Conservation (phyloP, 108 stramenopile species). For the Discostella pseudostelligera region DNA sequence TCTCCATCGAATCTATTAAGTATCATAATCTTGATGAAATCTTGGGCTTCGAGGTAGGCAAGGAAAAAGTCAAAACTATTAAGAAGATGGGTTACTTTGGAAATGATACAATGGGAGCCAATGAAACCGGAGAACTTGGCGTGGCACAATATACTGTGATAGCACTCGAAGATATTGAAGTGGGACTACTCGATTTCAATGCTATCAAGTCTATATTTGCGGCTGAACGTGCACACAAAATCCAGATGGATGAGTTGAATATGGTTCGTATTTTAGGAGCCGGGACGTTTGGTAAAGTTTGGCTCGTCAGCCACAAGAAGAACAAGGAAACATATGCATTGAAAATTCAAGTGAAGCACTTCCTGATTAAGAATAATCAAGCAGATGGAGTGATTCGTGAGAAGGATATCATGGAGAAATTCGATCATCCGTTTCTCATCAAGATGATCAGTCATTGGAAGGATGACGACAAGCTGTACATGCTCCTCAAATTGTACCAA, state of each 20-base stretch:
- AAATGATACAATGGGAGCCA: slow-evolving; percentile 54
- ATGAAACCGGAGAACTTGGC: slow-evolving; percentile 54
- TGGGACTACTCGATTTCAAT: slow-evolving; percentile 58
- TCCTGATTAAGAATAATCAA: slow-evolving; percentile 86
- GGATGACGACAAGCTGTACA: slow-evolving; percentile 78
- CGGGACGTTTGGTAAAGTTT: slow-evolving; percentile 94
- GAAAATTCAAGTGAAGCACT: slow-evolving; percentile 83
- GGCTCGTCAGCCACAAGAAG: slow-evolving; percentile 71
- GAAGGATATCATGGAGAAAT: slow-evolving; percentile 77
- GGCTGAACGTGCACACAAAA: slow-evolving; percentile 11
- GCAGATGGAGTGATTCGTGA: slow-evolving; percentile 74
- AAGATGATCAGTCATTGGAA: slow-evolving; percentile 82
- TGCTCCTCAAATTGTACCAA: slow-evolving; percentile 87
- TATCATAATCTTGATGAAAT: slow-evolving; percentile 23
- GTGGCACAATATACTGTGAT: slow-evolving; percentile 56
- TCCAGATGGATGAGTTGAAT: slow-evolving; percentile 45
- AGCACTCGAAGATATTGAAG: slow-evolving; percentile 59
- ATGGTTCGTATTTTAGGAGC: slow-evolving; percentile 78
- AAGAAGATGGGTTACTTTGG: slow-evolving; percentile 66
- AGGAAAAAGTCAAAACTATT: slow-evolving; percentile 47
- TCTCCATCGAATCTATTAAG: slow-evolving; percentile 42
- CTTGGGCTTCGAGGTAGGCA: slow-evolving; percentile 35
- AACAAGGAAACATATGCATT: slow-evolving; percentile 70
- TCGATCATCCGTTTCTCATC: slow-evolving; percentile 94
- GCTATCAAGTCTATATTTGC: slow-evolving; percentile 63